These are phyloP conservation scores for Trichoderma virens DNA, from an alignment of 495 filamentous ascomycete genomes.

Conservation along the genomic window DNA sequence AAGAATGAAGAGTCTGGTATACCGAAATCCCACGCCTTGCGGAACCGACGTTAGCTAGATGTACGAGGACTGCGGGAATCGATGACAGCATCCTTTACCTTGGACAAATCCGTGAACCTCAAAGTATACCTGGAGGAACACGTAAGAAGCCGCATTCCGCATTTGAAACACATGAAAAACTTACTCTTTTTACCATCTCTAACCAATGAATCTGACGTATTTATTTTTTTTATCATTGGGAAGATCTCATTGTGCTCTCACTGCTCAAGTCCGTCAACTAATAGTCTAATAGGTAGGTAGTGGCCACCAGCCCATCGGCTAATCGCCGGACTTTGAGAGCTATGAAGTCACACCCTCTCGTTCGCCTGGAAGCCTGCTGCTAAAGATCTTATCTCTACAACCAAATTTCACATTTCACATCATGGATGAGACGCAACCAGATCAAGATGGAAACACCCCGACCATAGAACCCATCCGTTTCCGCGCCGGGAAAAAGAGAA, in stretches of 20 bases:
- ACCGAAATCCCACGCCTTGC: not conserved
- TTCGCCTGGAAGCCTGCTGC: not conserved
- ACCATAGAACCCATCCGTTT: slow-evolving; percentile 41
- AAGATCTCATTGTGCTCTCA: not conserved
- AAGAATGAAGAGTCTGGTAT: not conserved
- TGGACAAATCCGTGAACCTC: not conserved
- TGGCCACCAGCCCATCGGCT: too few relatives aligned
- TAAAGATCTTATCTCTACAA: not conserved
- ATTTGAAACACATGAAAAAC: not conserved
- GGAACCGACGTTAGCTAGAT: not conserved
- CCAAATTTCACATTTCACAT: not conserved
- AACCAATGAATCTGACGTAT: not conserved
- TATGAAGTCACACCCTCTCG: slow-evolving; percentile 2
- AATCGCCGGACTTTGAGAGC: not conserved
- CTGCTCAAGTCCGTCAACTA: not conserved
- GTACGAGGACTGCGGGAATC: not conserved
- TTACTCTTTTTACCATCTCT: not conserved
- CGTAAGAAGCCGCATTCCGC: not conserved
- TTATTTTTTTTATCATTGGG: not conserved
- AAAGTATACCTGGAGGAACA: not conserved
- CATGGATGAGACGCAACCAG: slow-evolving; percentile 20
- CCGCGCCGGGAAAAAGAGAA: slow-evolving; percentile 65
- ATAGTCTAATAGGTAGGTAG: too few relatives aligned
- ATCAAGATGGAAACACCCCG: slow-evolving; percentile 8
- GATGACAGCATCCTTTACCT: not conserved